phyloP scores from a whole-genome alignment of 139 green algal genomes.

The Closterium sp. region DNA sequence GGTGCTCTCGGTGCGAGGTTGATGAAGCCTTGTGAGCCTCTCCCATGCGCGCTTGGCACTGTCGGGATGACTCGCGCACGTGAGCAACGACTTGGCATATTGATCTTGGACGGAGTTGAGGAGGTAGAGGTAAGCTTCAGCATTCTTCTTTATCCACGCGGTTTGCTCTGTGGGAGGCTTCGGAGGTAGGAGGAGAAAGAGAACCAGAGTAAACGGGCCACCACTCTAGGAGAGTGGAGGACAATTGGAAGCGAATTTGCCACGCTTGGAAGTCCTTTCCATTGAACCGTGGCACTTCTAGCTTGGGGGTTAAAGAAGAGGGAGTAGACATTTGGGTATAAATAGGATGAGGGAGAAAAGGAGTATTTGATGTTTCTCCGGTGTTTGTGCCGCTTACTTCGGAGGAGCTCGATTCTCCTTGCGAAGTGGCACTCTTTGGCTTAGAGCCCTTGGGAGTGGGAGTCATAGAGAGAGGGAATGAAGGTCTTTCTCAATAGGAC shows the following conservation, averaged over 20 bases:
- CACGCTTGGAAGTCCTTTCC: neutral
- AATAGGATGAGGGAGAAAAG: neutral
- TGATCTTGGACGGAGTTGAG: neutral
- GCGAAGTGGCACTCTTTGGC: neutral
- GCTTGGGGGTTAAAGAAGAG: neutral
- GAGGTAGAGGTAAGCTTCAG: neutral
- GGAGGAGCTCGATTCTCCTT: neutral
- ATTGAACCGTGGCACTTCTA: neutral
- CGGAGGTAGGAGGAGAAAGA: neutral
- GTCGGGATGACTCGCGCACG: neutral
- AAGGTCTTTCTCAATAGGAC: neutral
- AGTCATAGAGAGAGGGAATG: neutral
- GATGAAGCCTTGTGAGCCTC: neutral
- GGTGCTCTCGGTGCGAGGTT: neutral
- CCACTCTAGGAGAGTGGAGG: neutral
- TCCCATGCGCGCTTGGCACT: neutral
- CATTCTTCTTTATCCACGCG: neutral
- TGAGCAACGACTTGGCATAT: neutral
- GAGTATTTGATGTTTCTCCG: neutral
- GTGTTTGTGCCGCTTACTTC: neutral
- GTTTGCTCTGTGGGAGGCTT: neutral
- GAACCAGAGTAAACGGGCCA: neutral
- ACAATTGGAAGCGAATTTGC: neutral
- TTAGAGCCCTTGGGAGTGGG: neutral
- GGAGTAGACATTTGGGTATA: neutral